Conservation (phyloP, 192 early-diverging fungal genomes). For the Spinellus fusiger region DNA sequence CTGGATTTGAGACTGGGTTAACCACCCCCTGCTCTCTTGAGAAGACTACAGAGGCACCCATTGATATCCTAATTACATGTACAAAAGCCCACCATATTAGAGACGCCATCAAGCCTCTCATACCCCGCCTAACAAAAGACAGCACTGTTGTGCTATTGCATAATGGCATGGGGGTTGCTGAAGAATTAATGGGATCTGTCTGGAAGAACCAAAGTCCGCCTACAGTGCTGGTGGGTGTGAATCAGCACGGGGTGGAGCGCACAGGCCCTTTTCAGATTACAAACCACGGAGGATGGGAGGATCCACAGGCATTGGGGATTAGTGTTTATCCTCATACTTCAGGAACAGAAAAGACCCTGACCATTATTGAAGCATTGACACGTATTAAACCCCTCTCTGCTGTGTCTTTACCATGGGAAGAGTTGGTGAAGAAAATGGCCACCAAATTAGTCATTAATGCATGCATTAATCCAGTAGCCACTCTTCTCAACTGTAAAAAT, state of each 20-base stretch:
- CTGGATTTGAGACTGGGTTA: background rate
- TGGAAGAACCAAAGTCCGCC: background rate
- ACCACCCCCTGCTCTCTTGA: background rate
- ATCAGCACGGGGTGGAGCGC: constrained; percentile 23
- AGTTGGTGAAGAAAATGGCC: constrained; percentile 38
- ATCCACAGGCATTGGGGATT: background rate
- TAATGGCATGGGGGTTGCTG: constrained; percentile 59
- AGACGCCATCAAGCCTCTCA: constrained; percentile 38
- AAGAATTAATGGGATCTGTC: constrained; percentile 33
- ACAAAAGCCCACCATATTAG: constrained; percentile 60
- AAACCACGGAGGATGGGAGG: constrained; percentile 20
- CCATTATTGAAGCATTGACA: background rate
- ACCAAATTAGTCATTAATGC: constrained; percentile 62
- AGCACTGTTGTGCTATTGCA: constrained; percentile 53
- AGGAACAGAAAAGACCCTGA: background rate
- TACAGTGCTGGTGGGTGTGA: constrained; percentile 15
- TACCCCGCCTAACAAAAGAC: constrained; percentile 29
- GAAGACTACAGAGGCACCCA: constrained; percentile 13
- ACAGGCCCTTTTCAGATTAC: constrained; percentile 14
- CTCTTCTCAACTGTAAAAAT: constrained; percentile 50
- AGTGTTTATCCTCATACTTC: background rate
- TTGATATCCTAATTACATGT: constrained; percentile 44
- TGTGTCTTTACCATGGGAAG: constrained; percentile 32
- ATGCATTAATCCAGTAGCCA: constrained; percentile 58
- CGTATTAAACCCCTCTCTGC: constrained; percentile 21